Base-by-base conservation (phyloP, 2,329 filamentous ascomycete genomes). In the Fusarium devonianum region DNA sequence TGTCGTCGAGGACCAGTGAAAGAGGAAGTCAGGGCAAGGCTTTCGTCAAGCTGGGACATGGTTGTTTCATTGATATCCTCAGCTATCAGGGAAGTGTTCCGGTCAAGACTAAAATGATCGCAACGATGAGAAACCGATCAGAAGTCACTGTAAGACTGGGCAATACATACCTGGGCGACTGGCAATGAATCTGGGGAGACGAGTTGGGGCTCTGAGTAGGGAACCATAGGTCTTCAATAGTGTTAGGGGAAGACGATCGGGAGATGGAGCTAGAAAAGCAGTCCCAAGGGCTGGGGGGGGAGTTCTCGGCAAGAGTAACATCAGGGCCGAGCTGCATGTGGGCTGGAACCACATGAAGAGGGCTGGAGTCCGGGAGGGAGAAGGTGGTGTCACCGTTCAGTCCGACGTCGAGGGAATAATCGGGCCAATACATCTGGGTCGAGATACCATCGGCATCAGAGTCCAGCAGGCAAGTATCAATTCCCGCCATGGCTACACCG, bases 301-400 rank as follows among this genome's bases (percentile, higher is more conserved):
- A 82, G 59, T 75, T 73, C 53, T 75, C 76, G 37, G 74, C 66
- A 49, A 82, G 64, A 56, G 72, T 75, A 33, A 76, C 67, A 57
- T 82, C 79, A 67, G 78, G 78, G 62, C 79, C 78, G 63, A 82
- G 68, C 57, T 77, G 76, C 71, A 83, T 79, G 58, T 84, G 79
- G 41, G 77, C 72, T 40, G 82, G 81, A 64, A 82, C 77, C 67
- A 84, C 78, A 57, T 84, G 80, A 63, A 82, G 70, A 39, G 73
- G 70, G 63, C 64, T 66, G 46, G 79, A 57, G 53, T 78, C 75
- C 47, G 73, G 62, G 49, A 75, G 55, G 65, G 69, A 64, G 73
- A 82, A 66, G 65, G 69, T 53, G 75, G 71, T 66, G 71, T 75
- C 66, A 38, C 72, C 58, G 48, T 70, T 64, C 58, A 81, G 67